Evolutionary conservation across 2,329 filamentous ascomycete species (phyloP).

Genomic region (Pseudogymnoascus sp.): DNA sequence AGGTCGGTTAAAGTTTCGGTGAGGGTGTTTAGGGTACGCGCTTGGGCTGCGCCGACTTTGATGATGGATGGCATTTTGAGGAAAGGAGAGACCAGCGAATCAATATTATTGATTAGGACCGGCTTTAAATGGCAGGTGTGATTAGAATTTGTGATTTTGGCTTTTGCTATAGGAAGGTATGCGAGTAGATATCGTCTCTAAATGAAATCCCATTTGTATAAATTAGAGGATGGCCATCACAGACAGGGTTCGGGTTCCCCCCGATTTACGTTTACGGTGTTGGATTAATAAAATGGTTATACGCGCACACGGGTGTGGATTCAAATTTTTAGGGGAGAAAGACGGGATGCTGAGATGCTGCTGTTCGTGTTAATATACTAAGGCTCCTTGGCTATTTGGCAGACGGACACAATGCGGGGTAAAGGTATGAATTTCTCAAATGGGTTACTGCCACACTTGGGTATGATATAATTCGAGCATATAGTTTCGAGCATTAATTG

Average conservation of each 20-base stretch:
- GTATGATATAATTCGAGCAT: too few species aligned
- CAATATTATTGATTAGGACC: background rate
- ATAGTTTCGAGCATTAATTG: too few species aligned
- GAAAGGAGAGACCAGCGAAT: background rate
- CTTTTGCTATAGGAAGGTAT: background rate
- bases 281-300: too few species aligned
- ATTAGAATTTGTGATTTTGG: background rate
- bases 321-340: too few species aligned
- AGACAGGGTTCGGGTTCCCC: background rate
- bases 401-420: too few species aligned
- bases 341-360: too few species aligned
- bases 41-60: slow-evolving; percentile 38
- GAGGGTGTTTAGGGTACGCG: slow-evolving; percentile 36
- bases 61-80: slow-evolving; percentile 10
- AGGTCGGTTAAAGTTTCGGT: slow-evolving; percentile 58
- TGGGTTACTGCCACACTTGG: too few species aligned
- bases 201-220: background rate
- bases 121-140: background rate
- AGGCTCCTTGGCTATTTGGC: too few species aligned
- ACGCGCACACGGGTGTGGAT: too few species aligned
- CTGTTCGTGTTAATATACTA: too few species aligned
- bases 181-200: background rate
- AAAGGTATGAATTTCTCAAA: too few species aligned
- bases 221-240: background rate
- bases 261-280: background rate